phyloP scores from a whole-genome alignment of 1,284 basidiomycete species.

The Peniophora sp. region DNA sequence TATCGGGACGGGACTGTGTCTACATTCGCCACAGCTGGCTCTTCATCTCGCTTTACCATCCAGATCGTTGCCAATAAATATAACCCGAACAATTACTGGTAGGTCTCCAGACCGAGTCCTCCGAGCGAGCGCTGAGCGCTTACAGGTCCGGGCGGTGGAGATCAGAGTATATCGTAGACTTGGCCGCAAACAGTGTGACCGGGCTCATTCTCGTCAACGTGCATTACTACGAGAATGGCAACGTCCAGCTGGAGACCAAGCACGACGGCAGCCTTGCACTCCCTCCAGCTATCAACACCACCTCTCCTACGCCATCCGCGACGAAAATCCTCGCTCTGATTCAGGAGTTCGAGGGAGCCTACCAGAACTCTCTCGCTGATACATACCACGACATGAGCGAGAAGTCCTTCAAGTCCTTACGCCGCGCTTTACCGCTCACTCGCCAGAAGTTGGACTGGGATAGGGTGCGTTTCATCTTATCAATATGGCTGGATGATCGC shows the following conservation, averaged over 20 bases:
- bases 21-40: conserved; percentile 50
- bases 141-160: conserved; percentile 89
- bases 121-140: background rate
- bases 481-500: background rate
- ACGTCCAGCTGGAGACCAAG: conserved; percentile 82
- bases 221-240: conserved; percentile 96
- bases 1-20: conserved; percentile 69
- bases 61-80: conserved; percentile 92
- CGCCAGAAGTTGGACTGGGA: conserved; percentile 93
- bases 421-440: conserved; percentile 86
- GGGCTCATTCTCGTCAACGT: conserved; percentile 77
- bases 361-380: conserved; percentile 72
- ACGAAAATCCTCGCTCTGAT: conserved; percentile 77
- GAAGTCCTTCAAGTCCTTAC: conserved; percentile 84
- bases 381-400: conserved; percentile 84
- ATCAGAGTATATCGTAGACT: conserved; percentile 63
- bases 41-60: conserved; percentile 49
- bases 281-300: conserved; percentile 45
- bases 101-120: conserved; percentile 14
- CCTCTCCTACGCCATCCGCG: conserved; percentile 46
- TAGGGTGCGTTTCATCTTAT: conserved; percentile 45
- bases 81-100: conserved; percentile 89
- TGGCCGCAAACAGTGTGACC: conserved; percentile 43
- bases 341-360: conserved; percentile 68
- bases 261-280: conserved; percentile 61